These are phyloP conservation scores for Lactarius sp. DNA, from an alignment of 768 basidiomycete genomes.

Conservation along the genomic window DNA sequence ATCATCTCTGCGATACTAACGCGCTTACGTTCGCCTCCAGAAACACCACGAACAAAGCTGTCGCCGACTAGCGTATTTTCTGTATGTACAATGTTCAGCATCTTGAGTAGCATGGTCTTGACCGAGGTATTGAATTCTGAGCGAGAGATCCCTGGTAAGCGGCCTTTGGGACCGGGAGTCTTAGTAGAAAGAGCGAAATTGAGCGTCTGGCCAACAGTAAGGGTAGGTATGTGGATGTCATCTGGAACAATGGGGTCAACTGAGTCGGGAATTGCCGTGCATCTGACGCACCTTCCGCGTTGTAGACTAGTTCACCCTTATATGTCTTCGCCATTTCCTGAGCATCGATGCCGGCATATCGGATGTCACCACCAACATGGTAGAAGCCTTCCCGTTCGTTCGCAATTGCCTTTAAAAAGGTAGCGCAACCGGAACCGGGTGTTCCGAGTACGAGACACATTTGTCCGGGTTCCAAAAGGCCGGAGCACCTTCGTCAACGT, in stretches of 20 bases:
- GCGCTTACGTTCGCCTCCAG: conserved; percentile 80
- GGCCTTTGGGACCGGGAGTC: conserved; percentile 70
- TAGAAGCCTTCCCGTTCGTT: conserved; percentile 68
- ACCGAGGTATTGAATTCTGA: conserved; percentile 56
- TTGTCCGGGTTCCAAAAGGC: conserved; percentile 23
- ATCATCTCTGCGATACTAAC: conserved; percentile 87
- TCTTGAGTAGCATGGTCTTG: conserved; percentile 58
- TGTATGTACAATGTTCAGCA: conserved; percentile 86
- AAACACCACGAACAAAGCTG: conserved; percentile 80
- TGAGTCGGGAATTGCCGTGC: not conserved
- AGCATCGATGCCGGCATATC: conserved; percentile 77
- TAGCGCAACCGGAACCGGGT: conserved; percentile 65
- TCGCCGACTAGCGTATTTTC: conserved; percentile 77
- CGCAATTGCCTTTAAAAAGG: conserved; percentile 80
- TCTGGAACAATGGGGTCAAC: conserved; percentile 39
- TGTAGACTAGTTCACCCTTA: conserved; percentile 78
- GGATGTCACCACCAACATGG: conserved; percentile 62
- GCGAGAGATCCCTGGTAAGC: conserved; percentile 59
- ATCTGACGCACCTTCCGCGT: conserved; percentile 54
- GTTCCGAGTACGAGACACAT: conserved; percentile 35
- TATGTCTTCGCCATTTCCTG: conserved; percentile 74
- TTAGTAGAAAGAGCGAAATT: conserved; percentile 68
- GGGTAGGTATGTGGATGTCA: conserved; percentile 77
- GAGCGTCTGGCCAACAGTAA: conserved; percentile 77
- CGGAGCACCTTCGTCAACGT: conserved; percentile 73